Percentiles rank a stretch among this genome's conserved stretches.
These are phyloP conservation scores for Euphorbia pulcherrima DNA, from an alignment of 345 rosid genomes.

Conservation along the genomic window DNA sequence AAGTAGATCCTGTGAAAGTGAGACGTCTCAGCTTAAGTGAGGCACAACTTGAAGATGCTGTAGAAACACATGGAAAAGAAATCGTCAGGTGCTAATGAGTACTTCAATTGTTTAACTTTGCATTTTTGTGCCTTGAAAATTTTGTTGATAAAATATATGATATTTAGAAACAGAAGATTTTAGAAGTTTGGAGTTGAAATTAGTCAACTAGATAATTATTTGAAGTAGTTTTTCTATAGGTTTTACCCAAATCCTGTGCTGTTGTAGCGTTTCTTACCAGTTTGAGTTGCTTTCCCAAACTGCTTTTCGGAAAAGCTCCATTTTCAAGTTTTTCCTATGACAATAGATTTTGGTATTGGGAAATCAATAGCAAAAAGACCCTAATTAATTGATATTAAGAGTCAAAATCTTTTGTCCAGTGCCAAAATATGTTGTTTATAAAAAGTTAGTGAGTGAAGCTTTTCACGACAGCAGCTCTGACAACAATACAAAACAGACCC, in stretches of 20 bases:
- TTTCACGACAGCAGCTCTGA: too few species aligned
- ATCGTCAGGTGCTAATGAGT: constrained; percentile 43
- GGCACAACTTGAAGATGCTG: constrained; percentile 53
- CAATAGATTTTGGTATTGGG: too few species aligned
- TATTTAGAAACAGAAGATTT: neutral
- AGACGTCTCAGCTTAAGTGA: constrained; percentile 66
- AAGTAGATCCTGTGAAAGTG: constrained; percentile 42
- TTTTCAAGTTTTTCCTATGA: too few species aligned
- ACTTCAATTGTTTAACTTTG: neutral
- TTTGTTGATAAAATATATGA: neutral
- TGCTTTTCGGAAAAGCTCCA: too few species aligned
- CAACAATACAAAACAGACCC: too few species aligned
- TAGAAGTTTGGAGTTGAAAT: neutral
- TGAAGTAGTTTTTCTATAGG: neutral
- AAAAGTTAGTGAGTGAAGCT: too few species aligned
- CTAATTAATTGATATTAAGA: too few species aligned
- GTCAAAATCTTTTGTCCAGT: too few species aligned
- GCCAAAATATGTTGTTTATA: too few species aligned
- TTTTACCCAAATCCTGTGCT: neutral
- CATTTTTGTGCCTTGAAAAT: neutral
- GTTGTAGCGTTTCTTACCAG: neutral
- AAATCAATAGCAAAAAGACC: too few species aligned
- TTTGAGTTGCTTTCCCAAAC: too few species aligned
- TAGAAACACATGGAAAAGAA: constrained; percentile 44
- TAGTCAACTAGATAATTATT: neutral